Conservation (phyloP, 306 rosid species). For the Gastrolobium bilobum region DNA sequence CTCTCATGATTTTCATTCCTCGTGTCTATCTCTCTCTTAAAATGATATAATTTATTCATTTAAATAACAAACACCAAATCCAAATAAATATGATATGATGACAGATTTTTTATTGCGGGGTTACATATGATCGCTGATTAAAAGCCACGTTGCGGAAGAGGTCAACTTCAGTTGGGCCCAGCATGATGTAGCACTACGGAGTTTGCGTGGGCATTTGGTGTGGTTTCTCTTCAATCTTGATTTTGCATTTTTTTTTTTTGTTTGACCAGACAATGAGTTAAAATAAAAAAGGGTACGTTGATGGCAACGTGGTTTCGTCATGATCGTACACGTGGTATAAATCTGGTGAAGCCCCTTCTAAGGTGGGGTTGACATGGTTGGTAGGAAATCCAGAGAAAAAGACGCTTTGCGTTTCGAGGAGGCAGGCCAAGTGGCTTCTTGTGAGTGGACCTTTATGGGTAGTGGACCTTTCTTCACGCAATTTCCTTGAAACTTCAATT, state of each 20-base stretch:
- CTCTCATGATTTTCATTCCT: no score
- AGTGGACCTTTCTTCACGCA: constrained; percentile 41
- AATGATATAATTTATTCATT: no score
- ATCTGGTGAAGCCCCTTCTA: neutral
- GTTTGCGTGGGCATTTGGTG: constrained; percentile 36
- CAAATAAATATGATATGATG: neutral
- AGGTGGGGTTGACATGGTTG: constrained; percentile 44
- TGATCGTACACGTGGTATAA: constrained; percentile 48
- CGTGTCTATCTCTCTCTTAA: no score
- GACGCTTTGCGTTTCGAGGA: constrained; percentile 36
- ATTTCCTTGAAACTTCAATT: constrained; percentile 18
- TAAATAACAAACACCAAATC: no score
- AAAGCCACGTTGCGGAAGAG: constrained; percentile 43
- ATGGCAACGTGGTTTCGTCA: constrained; percentile 16
- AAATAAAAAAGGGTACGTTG: neutral
- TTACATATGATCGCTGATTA: neutral
- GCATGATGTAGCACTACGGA: constrained; percentile 43
- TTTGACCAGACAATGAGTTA: constrained; percentile 48
- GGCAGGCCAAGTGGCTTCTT: neutral
- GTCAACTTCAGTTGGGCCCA: constrained; percentile 50
- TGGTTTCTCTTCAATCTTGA: constrained; percentile 27
- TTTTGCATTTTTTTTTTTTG: constrained; percentile 29
- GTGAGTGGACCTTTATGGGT: constrained; percentile 1
- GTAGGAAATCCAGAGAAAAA: constrained; percentile 4
- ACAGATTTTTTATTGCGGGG: neutral